A percentile compares a stretch with the other conserved stretches of the same genome.
Conservation (phyloP, 768 basidiomycete species). For the Amanita exitialis region DNA sequence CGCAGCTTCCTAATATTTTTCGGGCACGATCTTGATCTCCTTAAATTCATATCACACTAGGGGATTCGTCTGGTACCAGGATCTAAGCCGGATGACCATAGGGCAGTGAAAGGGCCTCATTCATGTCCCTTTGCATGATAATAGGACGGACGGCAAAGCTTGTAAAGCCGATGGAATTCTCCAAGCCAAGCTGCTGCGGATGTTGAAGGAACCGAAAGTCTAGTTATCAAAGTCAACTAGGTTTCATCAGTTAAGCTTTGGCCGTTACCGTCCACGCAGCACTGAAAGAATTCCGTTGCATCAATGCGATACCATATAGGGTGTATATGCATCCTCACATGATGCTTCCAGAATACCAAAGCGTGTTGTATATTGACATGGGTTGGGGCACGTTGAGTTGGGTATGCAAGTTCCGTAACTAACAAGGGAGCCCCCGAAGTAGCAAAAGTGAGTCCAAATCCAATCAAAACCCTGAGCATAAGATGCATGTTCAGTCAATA, state of each 20-base stretch:
- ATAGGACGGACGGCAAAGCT: conserved; percentile 44
- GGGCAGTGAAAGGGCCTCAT: conserved; percentile 9
- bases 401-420: conserved; percentile 67
- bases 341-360: conserved; percentile 61
- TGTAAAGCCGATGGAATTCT: conserved; percentile 60
- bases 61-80: conserved; percentile 28
- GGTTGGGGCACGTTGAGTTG: conserved; percentile 61
- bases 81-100: background rate
- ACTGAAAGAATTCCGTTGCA: conserved; percentile 14
- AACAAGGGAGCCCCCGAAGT: conserved; percentile 66
- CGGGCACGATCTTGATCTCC: conserved; percentile 53
- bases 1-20: conserved; percentile 30
- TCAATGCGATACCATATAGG: background rate
- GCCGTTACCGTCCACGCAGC: conserved; percentile 51
- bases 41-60: conserved; percentile 52
- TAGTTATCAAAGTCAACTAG: conserved; percentile 21
- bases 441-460: conserved; percentile 57
- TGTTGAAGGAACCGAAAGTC: conserved; percentile 53
- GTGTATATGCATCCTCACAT: conserved; percentile 32
- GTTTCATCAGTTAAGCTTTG: background rate
- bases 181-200: conserved; percentile 57
- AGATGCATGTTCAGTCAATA: background rate
- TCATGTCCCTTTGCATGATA: conserved; percentile 46
- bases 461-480: conserved; percentile 39
- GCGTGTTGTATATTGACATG: conserved; percentile 61